Evolutionary conservation across 1,284 basidiomycete species (phyloP), one percentile per base, ranked within the genome.

Genomic region (Sporisorium reilianum): DNA sequence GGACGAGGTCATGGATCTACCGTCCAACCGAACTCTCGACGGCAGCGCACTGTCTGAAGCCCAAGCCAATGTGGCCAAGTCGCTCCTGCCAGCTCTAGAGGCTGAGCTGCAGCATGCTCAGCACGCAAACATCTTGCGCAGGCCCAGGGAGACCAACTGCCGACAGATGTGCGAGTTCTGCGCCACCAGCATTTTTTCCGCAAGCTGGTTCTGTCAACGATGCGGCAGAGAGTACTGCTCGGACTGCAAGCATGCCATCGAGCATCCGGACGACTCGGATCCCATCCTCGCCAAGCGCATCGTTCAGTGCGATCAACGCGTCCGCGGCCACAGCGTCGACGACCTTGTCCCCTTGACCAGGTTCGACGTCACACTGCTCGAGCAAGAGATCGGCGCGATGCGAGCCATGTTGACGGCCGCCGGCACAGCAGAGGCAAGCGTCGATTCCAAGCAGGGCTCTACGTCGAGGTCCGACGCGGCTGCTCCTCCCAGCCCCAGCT

Each of bases 171-270:
- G 79, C 64, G 94, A 97, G 85, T 93, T 92, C 3, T 97, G 95
- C 85, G 91, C 92, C 86, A 94, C 93, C 4, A 94, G 93, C 16
- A 90, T 97, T 64, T 96, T 97, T 84, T 91, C 91, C 7, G 91
- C 90, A 62, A 92, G 90, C 63, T 97, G 91, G 90, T 92, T 95
- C 88, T 97, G 95, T 85, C 88, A 90, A 10, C 83, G 89, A n/a
- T 97, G 95, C 84, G 95, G 94, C 1, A 90, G 93, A 16, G 95
- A 97, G 85, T 90, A 92, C 18, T 97, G 95, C 81, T 87, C 90
- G 0, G 91, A 92, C 58, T 97, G 95, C 83, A 93, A 90, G 80
- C 87, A 88, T 26, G 90, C 89, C 72, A 89, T 97, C 28, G 38
- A 61, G 40, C 51, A 58, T 0, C 30, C 46, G n/a, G 60, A 66